A percentile compares a stretch with the other conserved stretches of the same genome.
Conservation (phyloP, 2,329 filamentous ascomycete species). For the Penicillium sp. region DNA sequence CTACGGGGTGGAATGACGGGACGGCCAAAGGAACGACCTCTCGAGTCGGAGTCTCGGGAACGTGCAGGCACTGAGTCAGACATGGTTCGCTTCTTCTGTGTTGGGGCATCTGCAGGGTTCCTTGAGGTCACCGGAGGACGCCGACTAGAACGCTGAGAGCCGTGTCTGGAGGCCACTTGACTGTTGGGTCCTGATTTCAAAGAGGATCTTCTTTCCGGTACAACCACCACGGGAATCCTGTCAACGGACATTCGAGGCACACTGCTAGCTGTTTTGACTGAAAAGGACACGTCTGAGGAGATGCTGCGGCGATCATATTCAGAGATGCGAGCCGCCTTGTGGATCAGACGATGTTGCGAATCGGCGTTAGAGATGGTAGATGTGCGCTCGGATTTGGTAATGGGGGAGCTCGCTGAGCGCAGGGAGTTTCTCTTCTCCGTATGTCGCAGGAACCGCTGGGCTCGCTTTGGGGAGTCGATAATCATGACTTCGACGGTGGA, state of each 20-base stretch:
- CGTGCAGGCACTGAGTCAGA: constrained; percentile 37
- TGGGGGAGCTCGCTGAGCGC: constrained; percentile 45
- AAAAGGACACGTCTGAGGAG: constrained; percentile 39
- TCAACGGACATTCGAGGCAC: constrained; percentile 32
- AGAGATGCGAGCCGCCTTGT: constrained; percentile 48
- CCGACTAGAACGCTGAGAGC: constrained; percentile 36
- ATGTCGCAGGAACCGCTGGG: constrained; percentile 48
- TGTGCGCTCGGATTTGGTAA: constrained; percentile 42
- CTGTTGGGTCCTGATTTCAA: constrained; percentile 38
- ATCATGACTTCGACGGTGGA: constrained; percentile 56
- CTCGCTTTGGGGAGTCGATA: constrained; percentile 46
- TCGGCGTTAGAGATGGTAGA: constrained; percentile 43
- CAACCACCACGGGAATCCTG: constrained; percentile 45
- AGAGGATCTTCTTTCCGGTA: constrained; percentile 45
- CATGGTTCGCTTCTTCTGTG: constrained; percentile 34
- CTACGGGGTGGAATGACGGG: constrained; percentile 39
- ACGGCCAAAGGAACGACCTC: constrained; percentile 25
- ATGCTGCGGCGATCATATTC: constrained; percentile 44
- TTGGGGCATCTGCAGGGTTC: constrained; percentile 32
- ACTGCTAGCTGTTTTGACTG: constrained; percentile 30
- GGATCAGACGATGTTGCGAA: constrained; percentile 46
- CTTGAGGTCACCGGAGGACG: constrained; percentile 35
- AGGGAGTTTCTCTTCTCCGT: constrained; percentile 51
- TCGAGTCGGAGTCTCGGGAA: constrained; percentile 24
- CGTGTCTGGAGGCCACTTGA: constrained; percentile 34